A percentile compares a stretch with the other conserved stretches of the same genome.
phyloP scores from a whole-genome alignment of 257 asterid species.

The Fraxinus excelsior region DNA sequence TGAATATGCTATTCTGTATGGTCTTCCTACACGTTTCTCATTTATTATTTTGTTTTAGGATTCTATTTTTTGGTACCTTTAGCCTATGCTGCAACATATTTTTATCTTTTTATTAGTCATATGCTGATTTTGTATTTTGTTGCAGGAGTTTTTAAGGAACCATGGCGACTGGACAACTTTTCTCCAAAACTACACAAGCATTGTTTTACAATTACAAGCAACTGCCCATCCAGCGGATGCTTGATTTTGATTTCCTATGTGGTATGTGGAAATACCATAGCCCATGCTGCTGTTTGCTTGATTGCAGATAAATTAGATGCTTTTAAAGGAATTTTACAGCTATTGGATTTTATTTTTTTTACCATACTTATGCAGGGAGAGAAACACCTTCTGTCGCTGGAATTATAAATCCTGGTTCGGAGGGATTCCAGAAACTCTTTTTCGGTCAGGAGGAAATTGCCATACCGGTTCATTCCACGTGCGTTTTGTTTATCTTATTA shows the following conservation, averaged over 20 bases:
- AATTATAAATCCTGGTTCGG: conserved; percentile 97
- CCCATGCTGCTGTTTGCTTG: neutral
- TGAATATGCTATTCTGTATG: conserved; percentile 1
- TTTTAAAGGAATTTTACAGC: neutral
- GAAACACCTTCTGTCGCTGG: conserved; percentile 99
- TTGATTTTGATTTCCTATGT: conserved; percentile 96
- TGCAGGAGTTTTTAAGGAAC: conserved; percentile 45
- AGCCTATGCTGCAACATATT: neutral
- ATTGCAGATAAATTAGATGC: neutral
- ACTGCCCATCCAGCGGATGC: conserved; percentile 98
- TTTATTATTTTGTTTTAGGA: neutral
- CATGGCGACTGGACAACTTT: conserved; percentile 97
- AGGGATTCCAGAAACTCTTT: conserved; percentile 97
- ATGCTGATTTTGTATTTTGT: conserved; percentile 31
- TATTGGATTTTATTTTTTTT: conserved; percentile 9
- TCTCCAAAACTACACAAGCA: conserved; percentile 93
- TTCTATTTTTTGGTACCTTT: conserved; percentile 8
- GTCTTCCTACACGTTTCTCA: neutral
- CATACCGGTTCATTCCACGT: conserved; percentile 95
- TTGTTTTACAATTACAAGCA: conserved; percentile 93
- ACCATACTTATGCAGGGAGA: conserved; percentile 59
- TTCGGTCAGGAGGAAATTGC: conserved; percentile 99
- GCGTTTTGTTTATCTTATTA: conserved; percentile 29
- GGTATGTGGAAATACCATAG: conserved; percentile 45
- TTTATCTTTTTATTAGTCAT: conserved; percentile 8